Base-by-base conservation (phyloP, 192 early-diverging fungal genomes). In the Umbelopsis vinacea region DNA sequence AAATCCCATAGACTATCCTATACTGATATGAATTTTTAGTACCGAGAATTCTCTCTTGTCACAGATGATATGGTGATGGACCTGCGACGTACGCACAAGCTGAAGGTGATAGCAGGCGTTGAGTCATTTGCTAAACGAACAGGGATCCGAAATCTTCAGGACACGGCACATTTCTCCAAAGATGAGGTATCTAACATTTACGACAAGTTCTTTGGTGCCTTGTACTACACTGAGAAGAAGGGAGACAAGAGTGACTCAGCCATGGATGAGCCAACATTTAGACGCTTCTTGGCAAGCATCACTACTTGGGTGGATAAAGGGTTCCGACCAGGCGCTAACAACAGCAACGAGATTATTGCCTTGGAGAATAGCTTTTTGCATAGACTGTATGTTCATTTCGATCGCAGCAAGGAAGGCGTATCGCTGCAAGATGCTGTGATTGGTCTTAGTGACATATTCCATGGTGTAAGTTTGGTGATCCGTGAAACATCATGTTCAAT, bases 81-180 rank as follows among this genome's bases (percentile, higher is more conserved):
- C 69, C 77, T 93, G 55, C 87, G 95, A 35, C 90, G 91, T 48
- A 85, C 87, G 24, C 90, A 91, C 77, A 91, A 94, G 81, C 83
- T 94, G 55, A 90, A 89, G 69, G 92, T 95, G 9, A 89, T 94
- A 47, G 94, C 95, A 33, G 90, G 92, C 6, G 84, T 96, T 52
- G 92, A 93, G 77, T 86, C 89, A 38, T 96, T 93, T 69, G 88
- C 92, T 0, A 96, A 96, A 72, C 88, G 92, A 74, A 89, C 89
- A 17, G 84, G 90, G 6, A 76, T 96, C 70, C 87, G 93, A 46
- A 91, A 89, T 66, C 73, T 96, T 33, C 80, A 88, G 8, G 78
- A 88, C 43, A 82, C 84, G 7, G 82, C 83, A 29, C 86, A 85
- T 15, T 93, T 96, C 67, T 89, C 81, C 67, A 91, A 92, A 68